Base-by-base conservation (phyloP, 2,329 filamentous ascomycete species). In the Stylonectria norvegica region DNA sequence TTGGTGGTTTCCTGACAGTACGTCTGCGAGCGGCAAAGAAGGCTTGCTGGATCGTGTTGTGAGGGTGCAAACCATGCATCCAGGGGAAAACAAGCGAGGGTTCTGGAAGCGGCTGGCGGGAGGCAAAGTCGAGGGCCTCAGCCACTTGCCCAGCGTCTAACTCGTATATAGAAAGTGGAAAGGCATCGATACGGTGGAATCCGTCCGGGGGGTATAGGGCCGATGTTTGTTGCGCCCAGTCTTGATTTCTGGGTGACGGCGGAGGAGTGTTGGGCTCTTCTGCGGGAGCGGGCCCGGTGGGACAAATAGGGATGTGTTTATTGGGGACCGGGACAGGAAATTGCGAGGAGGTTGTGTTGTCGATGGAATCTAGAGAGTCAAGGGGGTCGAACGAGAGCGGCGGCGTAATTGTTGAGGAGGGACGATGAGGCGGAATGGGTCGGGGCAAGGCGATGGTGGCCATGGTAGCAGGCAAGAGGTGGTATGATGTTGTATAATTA, bases 81-180 rank as follows among this genome's bases (percentile, higher is more conserved):
- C 93, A 98, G 2, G 93, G 93, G 58, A 97, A 98, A 47, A 97
- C 87, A 45, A 82, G 75, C n/a, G 84, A 79, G 0, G 93, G 82
- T 40, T 91, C 82, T 5, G 93, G 91, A 17, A 97, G 72, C 2
- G 89, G 85, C 57, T 95, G 89, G 3, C 81, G 77, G 3, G 91
- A 79, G 43, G 81, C 70, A 56, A 90, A 79, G 49, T 94, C 81
- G 22, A 97, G 60, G 1, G 91, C 89, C 32, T 80, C 73, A 9
- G 81, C 79, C 30, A 96, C 73, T 19, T 78, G 78, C 28, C 72
- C 69, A 20, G 85, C 80, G 57, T 81, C 77, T 52, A 97, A 81
- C 30, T 83, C 78, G 64, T 87, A 95, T 18, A 96, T 35, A 62
- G 76, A 59, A 65, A 86, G 49, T 61, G 73, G 45, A 50, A 75